Evolutionary conservation across 768 basidiomycete genomes (phyloP).

Genomic region (Dentipellis fragilis): DNA sequence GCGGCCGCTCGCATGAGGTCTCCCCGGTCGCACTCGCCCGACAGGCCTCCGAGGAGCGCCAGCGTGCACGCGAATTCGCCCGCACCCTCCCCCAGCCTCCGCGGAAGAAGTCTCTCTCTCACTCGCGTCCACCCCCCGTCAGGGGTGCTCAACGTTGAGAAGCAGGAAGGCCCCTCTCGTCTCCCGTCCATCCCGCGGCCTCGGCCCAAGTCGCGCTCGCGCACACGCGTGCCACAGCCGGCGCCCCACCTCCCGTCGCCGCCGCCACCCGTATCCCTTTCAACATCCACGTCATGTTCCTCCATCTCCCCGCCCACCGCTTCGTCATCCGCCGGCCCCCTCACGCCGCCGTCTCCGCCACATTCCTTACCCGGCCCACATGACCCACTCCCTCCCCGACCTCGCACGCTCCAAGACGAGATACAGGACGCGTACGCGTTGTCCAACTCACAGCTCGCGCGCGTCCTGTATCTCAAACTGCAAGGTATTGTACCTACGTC

Average conservation of each 20-base stretch:
- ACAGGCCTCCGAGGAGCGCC: constrained; percentile 15
- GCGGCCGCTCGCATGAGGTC: constrained; percentile 11
- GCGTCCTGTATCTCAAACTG: constrained; percentile 6
- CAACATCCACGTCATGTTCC: background rate
- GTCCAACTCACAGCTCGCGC: constrained; percentile 1
- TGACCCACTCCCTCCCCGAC: background rate
- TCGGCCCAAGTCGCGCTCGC: background rate
- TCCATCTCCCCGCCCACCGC: background rate
- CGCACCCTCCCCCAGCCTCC: constrained; percentile 5
- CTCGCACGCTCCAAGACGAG: background rate
- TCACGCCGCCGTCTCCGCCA: background rate
- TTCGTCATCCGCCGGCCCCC: background rate
- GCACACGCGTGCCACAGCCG: background rate
- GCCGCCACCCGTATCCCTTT: background rate
- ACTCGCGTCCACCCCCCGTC: background rate
- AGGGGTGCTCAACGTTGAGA: background rate
- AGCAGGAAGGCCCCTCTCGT: background rate
- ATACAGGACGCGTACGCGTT: background rate
- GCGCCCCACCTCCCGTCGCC: background rate
- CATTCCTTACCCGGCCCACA: background rate
- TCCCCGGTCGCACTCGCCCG: constrained; percentile 14
- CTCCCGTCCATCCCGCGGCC: background rate
- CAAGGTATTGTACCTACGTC: constrained; percentile 4
- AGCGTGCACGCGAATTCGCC: background rate
- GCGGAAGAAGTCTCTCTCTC: background rate